phyloP scores from a whole-genome alignment of 202 grass and related monocot species.

The Alloteropsis angusta region DNA sequence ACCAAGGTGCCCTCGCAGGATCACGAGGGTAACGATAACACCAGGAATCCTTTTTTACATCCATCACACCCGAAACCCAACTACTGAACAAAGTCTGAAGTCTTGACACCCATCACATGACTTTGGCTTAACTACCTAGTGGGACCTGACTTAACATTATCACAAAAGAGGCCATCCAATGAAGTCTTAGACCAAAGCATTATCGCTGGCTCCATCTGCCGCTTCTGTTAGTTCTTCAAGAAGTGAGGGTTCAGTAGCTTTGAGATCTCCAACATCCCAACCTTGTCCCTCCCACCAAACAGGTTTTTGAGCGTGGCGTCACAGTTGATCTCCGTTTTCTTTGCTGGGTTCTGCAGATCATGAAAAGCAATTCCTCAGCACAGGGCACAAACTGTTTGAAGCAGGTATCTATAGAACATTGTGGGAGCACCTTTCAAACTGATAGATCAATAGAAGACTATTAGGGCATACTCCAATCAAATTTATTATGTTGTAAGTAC shows the following conservation, averaged over 20 bases:
- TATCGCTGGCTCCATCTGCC: not conserved
- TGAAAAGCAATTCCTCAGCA: not conserved
- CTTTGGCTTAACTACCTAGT: slow-evolving; percentile 24
- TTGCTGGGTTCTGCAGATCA: slow-evolving; percentile 58
- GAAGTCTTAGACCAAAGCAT: not conserved
- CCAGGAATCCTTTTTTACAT: slow-evolving; percentile 26
- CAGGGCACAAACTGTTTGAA: not conserved
- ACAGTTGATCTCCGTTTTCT: slow-evolving; percentile 58
- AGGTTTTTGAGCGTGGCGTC: slow-evolving; percentile 71
- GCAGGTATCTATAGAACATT: not conserved
- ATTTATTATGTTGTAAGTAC: not conserved
- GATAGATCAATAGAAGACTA: not conserved
- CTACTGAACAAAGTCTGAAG: not conserved
- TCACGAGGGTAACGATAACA: not conserved
- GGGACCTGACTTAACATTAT: slow-evolving; percentile 15
- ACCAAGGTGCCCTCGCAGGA: not conserved
- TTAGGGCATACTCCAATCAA: not conserved
- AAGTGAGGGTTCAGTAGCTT: slow-evolving; percentile 60
- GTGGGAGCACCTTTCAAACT: not conserved
- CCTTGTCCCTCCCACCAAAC: slow-evolving; percentile 55
- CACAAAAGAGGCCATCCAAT: not conserved
- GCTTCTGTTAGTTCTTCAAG: slow-evolving; percentile 37
- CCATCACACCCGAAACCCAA: slow-evolving; percentile 8
- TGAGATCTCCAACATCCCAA: slow-evolving; percentile 62
- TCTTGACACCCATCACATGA: not conserved